Conservation (phyloP, 2,329 filamentous ascomycete genomes). For the Clonostachys byssicola region DNA sequence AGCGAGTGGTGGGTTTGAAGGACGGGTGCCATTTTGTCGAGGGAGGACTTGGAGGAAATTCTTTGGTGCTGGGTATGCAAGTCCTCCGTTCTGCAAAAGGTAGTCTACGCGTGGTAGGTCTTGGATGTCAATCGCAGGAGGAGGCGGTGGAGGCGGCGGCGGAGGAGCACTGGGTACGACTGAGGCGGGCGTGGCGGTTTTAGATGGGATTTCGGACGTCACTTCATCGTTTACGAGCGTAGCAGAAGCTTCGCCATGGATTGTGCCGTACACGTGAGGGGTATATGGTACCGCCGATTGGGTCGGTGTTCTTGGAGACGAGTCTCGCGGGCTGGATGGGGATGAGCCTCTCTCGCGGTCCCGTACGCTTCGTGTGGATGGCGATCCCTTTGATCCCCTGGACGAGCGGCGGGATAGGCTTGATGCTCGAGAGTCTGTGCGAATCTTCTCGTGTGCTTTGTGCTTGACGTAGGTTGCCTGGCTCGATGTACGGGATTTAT, state of each 20-base stretch:
- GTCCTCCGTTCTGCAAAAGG: conserved; percentile 81
- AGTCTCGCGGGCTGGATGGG: conserved; percentile 44
- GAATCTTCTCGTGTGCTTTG: conserved; percentile 27
- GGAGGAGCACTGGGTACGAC: conserved; percentile 60
- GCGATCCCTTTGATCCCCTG: conserved; percentile 31
- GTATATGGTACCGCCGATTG: conserved; percentile 45
- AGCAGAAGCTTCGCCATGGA: conserved; percentile 28
- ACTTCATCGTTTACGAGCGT: conserved; percentile 28
- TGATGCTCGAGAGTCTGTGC: conserved; percentile 24
- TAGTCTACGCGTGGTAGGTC: conserved; percentile 87
- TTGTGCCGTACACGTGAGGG: conserved; percentile 32
- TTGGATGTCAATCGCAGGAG: conserved; percentile 65
- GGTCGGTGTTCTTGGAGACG: conserved; percentile 59
- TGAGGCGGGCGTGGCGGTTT: conserved; percentile 32
- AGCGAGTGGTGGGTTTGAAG: conserved; percentile 59
- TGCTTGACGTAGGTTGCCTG: conserved; percentile 47
- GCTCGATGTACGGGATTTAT: conserved; percentile 52
- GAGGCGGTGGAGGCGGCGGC: conserved; percentile 72
- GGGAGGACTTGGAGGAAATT: conserved; percentile 66
- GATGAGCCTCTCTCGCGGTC: conserved; percentile 38
- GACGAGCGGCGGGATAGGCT: conserved; percentile 24
- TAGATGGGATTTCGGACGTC: conserved; percentile 18
- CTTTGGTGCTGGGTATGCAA: conserved; percentile 67
- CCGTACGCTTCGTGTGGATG: conserved; percentile 26
- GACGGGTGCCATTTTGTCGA: conserved; percentile 48